These are phyloP conservation scores for Mortierella hygrophila DNA, from an alignment of 192 early-diverging fungal species.

Conservation along the genomic window DNA sequence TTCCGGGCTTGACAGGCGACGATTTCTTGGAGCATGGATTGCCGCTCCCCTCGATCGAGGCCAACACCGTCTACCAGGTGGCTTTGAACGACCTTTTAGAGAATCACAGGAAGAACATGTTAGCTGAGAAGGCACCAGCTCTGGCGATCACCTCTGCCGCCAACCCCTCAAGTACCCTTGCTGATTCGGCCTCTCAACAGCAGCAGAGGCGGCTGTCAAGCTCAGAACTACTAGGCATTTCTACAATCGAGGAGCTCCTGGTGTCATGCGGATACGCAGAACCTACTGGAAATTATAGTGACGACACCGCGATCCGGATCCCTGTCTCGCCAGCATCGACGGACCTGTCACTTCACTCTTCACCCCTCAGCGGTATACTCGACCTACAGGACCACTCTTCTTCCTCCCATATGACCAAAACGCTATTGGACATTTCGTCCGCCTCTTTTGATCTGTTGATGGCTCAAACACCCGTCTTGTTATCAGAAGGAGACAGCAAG, in stretches of 20 bases:
- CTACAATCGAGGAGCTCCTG: constrained; percentile 38
- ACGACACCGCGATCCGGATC: background rate
- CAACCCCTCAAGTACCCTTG: constrained; percentile 14
- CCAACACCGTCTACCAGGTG: constrained; percentile 23
- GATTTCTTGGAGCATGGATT: constrained; percentile 17
- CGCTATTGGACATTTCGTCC: constrained; percentile 11
- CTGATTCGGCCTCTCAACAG: constrained; percentile 9
- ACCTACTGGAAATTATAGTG: background rate
- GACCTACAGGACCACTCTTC: background rate
- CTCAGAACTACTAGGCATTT: constrained; percentile 37
- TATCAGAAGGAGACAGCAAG: constrained; percentile 24
- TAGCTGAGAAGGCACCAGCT: constrained; percentile 21
- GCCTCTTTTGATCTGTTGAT: constrained; percentile 29
- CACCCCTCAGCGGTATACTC: background rate
- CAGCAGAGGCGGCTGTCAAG: constrained; percentile 20
- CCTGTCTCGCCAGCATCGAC: constrained; percentile 23
- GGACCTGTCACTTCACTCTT: constrained; percentile 17
- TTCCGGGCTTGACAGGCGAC: constrained; percentile 31
- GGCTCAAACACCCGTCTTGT: constrained; percentile 24
- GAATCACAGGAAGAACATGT: constrained; percentile 36
- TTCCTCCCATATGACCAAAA: background rate
- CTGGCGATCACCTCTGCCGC: constrained; percentile 26
- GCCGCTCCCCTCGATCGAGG: constrained; percentile 17
- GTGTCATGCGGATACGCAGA: constrained; percentile 39
- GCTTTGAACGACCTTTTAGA: constrained; percentile 38